Evolutionary conservation across 192 early-diverging fungal genomes (phyloP).

Genomic region (Paraglomus brasilianum): DNA sequence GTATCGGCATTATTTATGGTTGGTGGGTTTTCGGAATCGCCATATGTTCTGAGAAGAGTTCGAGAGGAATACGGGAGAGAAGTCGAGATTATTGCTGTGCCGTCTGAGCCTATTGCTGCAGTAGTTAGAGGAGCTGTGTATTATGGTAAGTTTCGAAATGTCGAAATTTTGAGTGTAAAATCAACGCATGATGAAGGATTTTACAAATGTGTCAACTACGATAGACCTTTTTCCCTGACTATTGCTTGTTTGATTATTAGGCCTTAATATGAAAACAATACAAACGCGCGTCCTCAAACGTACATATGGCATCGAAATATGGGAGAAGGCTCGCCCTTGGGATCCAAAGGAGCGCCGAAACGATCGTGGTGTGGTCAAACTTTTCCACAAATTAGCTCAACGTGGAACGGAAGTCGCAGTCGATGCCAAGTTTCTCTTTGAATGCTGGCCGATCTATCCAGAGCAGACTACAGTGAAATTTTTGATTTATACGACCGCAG

Average conservation of each 20-base stretch:
- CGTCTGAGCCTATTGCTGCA: constrained; percentile 49
- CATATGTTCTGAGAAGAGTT: constrained; percentile 50
- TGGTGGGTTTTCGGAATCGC: constrained; percentile 55
- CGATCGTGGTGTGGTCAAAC: neutral
- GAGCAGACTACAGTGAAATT: neutral
- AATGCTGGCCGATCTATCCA: constrained; percentile 1
- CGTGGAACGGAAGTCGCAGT: constrained; percentile 1
- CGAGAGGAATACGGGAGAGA: constrained; percentile 46
- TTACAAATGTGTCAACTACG: too few relatives aligned
- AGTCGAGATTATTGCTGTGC: constrained; percentile 49
- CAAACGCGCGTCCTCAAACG: constrained; percentile 5
- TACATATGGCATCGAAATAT: constrained; percentile 18
- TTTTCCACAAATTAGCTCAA: neutral
- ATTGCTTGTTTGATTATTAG: too few relatives aligned
- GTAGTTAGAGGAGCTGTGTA: constrained; percentile 57
- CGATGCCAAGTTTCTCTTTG: constrained; percentile 12
- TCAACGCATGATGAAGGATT: too few relatives aligned
- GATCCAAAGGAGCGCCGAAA: constrained; percentile 9
- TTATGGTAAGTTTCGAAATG: neutral
- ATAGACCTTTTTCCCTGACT: too few relatives aligned
- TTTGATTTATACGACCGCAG: neutral
- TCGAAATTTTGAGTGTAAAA: too few relatives aligned
- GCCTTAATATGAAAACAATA: neutral
- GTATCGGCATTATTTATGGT: constrained; percentile 38
- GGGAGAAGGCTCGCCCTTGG: neutral